Conservation (phyloP, 2,329 filamentous ascomycete species). For the Fusarium multiceps region DNA sequence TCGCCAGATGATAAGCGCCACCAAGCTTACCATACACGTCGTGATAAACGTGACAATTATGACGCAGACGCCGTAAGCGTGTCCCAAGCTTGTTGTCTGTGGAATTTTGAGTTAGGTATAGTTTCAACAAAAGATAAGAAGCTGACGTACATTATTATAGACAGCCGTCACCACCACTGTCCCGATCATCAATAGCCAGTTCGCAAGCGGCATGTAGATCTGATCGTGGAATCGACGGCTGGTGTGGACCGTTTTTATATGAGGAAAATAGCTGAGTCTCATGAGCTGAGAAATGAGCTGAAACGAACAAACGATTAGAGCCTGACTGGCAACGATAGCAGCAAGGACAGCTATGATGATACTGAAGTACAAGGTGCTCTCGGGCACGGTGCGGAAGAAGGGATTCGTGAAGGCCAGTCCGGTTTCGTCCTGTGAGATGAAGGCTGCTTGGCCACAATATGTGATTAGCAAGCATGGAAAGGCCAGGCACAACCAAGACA, state of each 20-base stretch:
- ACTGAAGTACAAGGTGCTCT: slow-evolving; percentile 74
- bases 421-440: slow-evolving; percentile 69
- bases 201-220: slow-evolving; percentile 79
- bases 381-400: slow-evolving; percentile 77
- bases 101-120: neutral
- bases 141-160: slow-evolving; percentile 71
- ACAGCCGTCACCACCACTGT: slow-evolving; percentile 79
- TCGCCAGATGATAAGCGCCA: slow-evolving; percentile 78
- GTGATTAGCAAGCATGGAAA: slow-evolving; percentile 74
- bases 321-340: slow-evolving; percentile 80
- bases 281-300: slow-evolving; percentile 78
- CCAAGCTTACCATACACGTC: slow-evolving; percentile 78
- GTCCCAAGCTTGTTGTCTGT: slow-evolving; percentile 72
- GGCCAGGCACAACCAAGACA: slow-evolving; percentile 76
- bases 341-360: slow-evolving; percentile 76
- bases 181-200: slow-evolving; percentile 81
- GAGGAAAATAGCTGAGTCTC: slow-evolving; percentile 77
- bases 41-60: slow-evolving; percentile 84
- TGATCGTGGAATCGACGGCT: slow-evolving; percentile 78
- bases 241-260: slow-evolving; percentile 78
- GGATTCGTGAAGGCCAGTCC: slow-evolving; percentile 65
- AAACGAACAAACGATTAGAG: slow-evolving; percentile 81
- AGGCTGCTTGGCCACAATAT: slow-evolving; percentile 80
- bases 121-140: neutral
- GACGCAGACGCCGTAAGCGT: slow-evolving; percentile 83